These are phyloP conservation scores for Globisporangium cederbergense DNA, from an alignment of 352 stramenopile genomes.

Conservation along the genomic window DNA sequence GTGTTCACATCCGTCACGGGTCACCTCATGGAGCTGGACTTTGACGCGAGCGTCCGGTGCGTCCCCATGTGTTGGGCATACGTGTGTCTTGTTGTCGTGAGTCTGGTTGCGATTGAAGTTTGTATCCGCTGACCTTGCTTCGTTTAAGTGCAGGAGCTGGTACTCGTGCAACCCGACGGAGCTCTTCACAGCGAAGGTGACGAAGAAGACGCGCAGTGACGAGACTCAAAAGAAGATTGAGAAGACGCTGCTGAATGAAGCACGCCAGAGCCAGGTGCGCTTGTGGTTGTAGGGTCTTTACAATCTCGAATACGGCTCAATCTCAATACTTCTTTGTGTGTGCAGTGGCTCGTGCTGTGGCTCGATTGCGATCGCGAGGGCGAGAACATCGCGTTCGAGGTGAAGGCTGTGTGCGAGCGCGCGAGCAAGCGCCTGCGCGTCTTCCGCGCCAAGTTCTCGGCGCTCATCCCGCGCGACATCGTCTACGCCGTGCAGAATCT, in stretches of 20 bases:
- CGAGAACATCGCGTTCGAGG: slow-evolving; percentile 99
- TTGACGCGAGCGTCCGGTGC: slow-evolving; percentile 74
- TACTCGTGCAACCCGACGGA: slow-evolving; percentile 90
- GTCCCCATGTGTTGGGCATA: not conserved
- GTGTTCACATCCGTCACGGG: slow-evolving; percentile 96
- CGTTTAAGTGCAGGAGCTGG: slow-evolving; percentile 84
- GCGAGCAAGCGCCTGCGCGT: slow-evolving; percentile 76
- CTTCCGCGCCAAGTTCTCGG: slow-evolving; percentile 90
- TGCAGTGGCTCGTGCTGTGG: slow-evolving; percentile 94
- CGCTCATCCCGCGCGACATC: slow-evolving; percentile 91
- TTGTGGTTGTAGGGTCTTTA: not conserved
- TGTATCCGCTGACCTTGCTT: not conserved
- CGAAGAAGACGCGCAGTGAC: slow-evolving; percentile 79
- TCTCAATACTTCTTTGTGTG: not conserved
- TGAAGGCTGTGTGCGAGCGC: slow-evolving; percentile 85
- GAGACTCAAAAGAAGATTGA: slow-evolving; percentile 88
- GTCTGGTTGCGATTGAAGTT: not conserved
- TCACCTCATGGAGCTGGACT: slow-evolving; percentile 98
- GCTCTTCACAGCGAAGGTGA: slow-evolving; percentile 91
- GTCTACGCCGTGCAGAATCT: slow-evolving; percentile 85
- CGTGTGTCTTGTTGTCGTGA: slow-evolving; percentile 32
- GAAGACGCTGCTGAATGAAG: slow-evolving; percentile 88
- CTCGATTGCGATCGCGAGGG: slow-evolving; percentile 99
- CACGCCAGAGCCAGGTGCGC: slow-evolving; percentile 64
- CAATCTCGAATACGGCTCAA: too few species aligned